Base-by-base conservation (phyloP, 2,329 filamentous ascomycete genomes). In the Exophiala viscosa region DNA sequence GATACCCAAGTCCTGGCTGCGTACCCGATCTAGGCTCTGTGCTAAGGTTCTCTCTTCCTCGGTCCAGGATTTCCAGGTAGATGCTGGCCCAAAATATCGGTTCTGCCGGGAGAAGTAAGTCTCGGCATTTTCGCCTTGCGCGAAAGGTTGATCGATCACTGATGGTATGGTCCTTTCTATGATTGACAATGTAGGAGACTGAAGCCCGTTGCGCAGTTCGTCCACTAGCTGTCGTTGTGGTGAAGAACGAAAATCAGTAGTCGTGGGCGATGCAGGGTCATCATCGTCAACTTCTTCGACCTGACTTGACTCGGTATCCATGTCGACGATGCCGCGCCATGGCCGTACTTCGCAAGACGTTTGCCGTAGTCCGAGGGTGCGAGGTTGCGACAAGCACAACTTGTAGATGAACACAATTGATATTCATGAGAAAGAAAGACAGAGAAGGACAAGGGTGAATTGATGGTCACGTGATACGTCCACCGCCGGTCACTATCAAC, bases 1-100 rank as follows among this genome's bases (percentile, higher is more conserved):
- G 40, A 85, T 71, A 0, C 82, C 76, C 9, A 96, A 72, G 65
- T 96, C 85, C 48, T 79, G 74, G 35, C 85, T 80, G 33, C 81
- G 76, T 13, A 83, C 66, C 41, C 81, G 77, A 52, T 85, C 79
- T 50, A 95, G 73, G 6, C 85, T 83, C 4, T 77, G 73, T 52
- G 80, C 79, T 1, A 88, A 76, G 6, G 78, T 76, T 51, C 91
- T 81, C 69, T 97, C 93, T 69, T 93, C 87, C 57, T 87, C 84
- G 13, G 88, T 95, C 87, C 96, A 93, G 69, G 92, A 88, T 57
- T 81, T 77, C 89, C 90, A 96, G 60, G 84, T 85, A 32, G 79
- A 79, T 13, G 78, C 69, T 1, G 78, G 70, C 1, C 90, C 88
- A n/a, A 68, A 74, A 77, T 87, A 95, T 55, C 83, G 83, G 65